These are phyloP conservation scores for Phytopythium cucurbitacearum DNA, from an alignment of 352 stramenopile genomes.

Conservation along the genomic window DNA sequence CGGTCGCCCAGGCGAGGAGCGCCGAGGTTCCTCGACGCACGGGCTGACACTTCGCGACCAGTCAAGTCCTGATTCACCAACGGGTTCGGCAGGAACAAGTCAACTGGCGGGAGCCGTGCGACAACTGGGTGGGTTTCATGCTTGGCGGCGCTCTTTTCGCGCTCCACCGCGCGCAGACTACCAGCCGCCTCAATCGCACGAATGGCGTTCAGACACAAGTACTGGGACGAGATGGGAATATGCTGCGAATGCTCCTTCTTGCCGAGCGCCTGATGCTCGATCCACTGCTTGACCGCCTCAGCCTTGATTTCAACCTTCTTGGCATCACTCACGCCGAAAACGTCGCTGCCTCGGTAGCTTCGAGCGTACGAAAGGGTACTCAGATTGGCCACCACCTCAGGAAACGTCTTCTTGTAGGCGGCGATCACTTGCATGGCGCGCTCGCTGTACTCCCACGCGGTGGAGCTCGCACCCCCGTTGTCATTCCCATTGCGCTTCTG, in stretches of 20 bases:
- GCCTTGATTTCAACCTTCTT: conserved; percentile 61
- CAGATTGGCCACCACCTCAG: conserved; percentile 89
- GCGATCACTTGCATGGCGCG: conserved; percentile 92
- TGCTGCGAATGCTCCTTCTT: conserved; percentile 85
- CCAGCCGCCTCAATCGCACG: conserved; percentile 89
- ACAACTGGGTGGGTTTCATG: conserved; percentile 35
- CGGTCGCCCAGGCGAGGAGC: conserved; percentile 93
- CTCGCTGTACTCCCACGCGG: conserved; percentile 96
- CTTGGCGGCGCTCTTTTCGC: conserved; percentile 36
- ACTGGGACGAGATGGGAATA: conserved; percentile 90
- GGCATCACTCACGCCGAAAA: conserved; percentile 79
- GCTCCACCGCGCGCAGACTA: conserved; percentile 58
- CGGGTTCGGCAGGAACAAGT: conserved; percentile 73
- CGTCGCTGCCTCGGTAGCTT: conserved; percentile 84
- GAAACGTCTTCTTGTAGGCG: conserved; percentile 92
- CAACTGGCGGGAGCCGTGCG: conserved; percentile 31
- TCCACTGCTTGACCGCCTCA: conserved; percentile 89
- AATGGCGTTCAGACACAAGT: conserved; percentile 91
- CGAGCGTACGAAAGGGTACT: conserved; percentile 83
- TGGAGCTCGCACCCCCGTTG: conserved; percentile 9
- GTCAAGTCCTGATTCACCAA: conserved; percentile 81
- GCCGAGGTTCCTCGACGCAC: conserved; percentile 54
- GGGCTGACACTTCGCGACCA: conserved; percentile 51
- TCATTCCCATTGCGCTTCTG: conserved; percentile 12
- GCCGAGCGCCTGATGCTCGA: conserved; percentile 89